Evolutionary conservation across 768 basidiomycete species (phyloP).

Genomic region (Trametes cubensis): DNA sequence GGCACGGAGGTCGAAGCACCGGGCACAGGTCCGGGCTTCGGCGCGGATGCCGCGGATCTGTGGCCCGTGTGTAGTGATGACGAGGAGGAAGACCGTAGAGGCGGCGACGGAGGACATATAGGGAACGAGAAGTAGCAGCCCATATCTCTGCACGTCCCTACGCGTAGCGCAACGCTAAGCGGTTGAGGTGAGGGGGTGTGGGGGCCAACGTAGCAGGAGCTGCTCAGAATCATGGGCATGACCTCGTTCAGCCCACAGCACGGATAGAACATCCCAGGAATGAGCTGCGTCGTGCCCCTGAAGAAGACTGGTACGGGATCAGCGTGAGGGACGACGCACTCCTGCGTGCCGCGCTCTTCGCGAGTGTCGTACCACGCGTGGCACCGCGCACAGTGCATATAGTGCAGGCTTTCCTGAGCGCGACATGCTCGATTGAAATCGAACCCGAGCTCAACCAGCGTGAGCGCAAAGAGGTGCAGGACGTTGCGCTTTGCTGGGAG

Average conservation of each 20-base stretch:
- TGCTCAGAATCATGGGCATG: background rate
- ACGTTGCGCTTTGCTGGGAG: background rate
- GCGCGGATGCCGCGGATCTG: background rate
- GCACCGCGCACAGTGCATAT: slow-evolving; percentile 15
- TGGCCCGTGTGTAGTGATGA: too few relatives aligned
- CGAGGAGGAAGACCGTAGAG: too few relatives aligned
- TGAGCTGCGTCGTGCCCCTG: background rate
- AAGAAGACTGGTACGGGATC: background rate
- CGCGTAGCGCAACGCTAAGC: background rate
- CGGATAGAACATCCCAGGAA: background rate
- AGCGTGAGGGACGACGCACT: slow-evolving; percentile 9
- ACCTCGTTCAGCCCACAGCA: slow-evolving; percentile 8
- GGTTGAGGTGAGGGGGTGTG: background rate
- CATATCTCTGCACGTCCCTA: slow-evolving; percentile 1
- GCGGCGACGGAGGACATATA: background rate
- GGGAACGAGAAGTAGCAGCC: background rate
- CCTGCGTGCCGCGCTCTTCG: background rate
- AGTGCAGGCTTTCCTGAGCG: background rate
- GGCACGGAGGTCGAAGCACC: background rate
- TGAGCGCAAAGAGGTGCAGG: background rate
- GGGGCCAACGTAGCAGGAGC: slow-evolving; percentile 13
- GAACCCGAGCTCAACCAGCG: slow-evolving; percentile 9
- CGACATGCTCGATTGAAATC: background rate
- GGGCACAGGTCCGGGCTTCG: background rate
- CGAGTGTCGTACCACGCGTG: slow-evolving; percentile 8